Evolutionary conservation across 495 filamentous ascomycete species (phyloP), one percentile per base, ranked within the genome.

Genomic region (Immersiella caudata): DNA sequence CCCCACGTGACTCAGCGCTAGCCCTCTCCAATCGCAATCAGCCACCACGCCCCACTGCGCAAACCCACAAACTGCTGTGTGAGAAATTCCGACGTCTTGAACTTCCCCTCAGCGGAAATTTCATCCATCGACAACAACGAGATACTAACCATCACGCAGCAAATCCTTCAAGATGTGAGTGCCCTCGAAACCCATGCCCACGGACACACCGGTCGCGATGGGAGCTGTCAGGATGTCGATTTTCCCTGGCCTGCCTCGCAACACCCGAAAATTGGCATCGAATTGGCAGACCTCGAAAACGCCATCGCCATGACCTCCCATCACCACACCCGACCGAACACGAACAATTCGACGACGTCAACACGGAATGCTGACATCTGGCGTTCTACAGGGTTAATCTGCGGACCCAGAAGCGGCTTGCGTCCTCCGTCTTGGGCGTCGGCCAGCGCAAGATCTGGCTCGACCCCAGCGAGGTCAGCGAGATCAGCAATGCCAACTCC

Each of bases 401-500:
- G 80, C 90, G 90, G 82, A 99, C 95, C 78, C 95, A 99, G 88
- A 99, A 99, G 90, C 94, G 96, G 84, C 94, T 99, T 77, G 96
- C 95, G 79, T 93, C 95, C 79, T 92, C 94, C 82, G 95, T 99
- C 79, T 90, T 94, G 80, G 93, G 93, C 86, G 95, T 92, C 87
- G 95, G 95, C 82, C 91, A 98, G 90, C 91, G 94, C 88, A 98
- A 98, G 91, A 95, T 99, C 86, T 99, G 95, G 95, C 93, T 99
- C 81, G 95, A 99, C 86, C 95, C 95, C 82, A 98, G 96, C 84
- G 95, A 99, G 87, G 89, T 94, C 83, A 94, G 84, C 88, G 95
- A 99, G 83, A 98, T 99, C 87, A 93, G 91, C 85, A 99, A 98
- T 86, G 95, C 95, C 90, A 98, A 98, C 91, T 97, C 94, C 75